These are phyloP conservation scores for Epichloe amarillans DNA, from an alignment of 2,329 filamentous ascomycete genomes.

Conservation along the genomic window DNA sequence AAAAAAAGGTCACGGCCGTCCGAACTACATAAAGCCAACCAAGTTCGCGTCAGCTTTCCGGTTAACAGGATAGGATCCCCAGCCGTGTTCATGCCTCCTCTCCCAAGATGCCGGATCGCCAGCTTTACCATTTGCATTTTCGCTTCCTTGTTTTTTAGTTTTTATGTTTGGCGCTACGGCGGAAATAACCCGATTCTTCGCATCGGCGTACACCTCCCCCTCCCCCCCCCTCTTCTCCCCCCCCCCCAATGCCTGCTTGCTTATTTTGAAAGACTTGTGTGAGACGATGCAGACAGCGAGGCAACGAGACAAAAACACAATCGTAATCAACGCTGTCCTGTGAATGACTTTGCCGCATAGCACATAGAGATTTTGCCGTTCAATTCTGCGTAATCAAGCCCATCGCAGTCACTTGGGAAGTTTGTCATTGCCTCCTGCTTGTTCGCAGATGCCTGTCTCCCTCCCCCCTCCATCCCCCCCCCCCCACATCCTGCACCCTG, in stretches of 20 bases:
- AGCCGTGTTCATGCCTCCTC: conserved; percentile 1
- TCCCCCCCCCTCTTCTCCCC: conserved; percentile 9
- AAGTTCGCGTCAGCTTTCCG: conserved; percentile 1
- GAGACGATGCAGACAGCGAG: neutral
- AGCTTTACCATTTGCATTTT: conserved; percentile 3
- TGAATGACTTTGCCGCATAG: no score
- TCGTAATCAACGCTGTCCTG: no score
- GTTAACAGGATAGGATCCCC: neutral
- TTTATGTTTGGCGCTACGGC: conserved; percentile 14
- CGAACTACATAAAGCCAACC: neutral
- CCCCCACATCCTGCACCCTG: conserved; percentile 1
- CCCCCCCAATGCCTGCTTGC: neutral
- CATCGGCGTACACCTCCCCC: conserved; percentile 13
- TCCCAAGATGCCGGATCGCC: conserved; percentile 5
- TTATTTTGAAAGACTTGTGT: neutral
- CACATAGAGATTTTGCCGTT: no score
- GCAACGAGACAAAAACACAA: no score
- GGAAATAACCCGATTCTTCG: conserved; percentile 22
- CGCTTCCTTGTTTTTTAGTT: neutral
- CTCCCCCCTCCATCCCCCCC: neutral
- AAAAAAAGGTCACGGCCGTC: neutral
- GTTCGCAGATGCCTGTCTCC: neutral
- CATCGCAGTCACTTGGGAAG: no score
- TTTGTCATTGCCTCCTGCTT: neutral
- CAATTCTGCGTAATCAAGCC: no score